Percentiles rank a stretch among this genome's conserved stretches.
phyloP scores from a whole-genome alignment of 1,284 basidiomycete genomes.

The Laetiporus sulphureus region DNA sequence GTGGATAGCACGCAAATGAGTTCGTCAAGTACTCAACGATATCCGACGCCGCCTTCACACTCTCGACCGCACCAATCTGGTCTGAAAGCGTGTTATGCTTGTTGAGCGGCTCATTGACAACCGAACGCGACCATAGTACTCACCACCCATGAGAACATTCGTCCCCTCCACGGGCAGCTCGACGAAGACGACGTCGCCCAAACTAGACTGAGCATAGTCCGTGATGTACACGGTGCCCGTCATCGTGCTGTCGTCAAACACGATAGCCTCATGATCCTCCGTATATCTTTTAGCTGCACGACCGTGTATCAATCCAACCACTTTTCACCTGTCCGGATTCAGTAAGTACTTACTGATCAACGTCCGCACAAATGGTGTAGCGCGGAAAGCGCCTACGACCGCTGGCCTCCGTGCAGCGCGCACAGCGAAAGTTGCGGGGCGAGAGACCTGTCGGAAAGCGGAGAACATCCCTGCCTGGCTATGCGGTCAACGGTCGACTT shows the following conservation, averaged over 20 bases:
- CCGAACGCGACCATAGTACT: slow-evolving; percentile 19
- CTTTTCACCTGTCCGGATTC: not conserved
- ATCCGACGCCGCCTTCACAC: slow-evolving; percentile 96
- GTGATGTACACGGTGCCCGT: slow-evolving; percentile 88
- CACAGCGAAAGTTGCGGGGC: slow-evolving; percentile 19
- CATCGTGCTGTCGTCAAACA: slow-evolving; percentile 75
- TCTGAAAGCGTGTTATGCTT: slow-evolving; percentile 40
- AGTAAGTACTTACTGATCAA: slow-evolving; percentile 30
- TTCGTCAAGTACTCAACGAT: slow-evolving; percentile 53
- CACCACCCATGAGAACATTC: slow-evolving; percentile 75
- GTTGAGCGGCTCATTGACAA: not conserved
- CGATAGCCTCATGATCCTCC: slow-evolving; percentile 86
- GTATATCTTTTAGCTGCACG: slow-evolving; percentile 77
- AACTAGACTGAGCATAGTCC: slow-evolving; percentile 85
- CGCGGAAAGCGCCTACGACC: slow-evolving; percentile 13
- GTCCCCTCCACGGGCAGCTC: slow-evolving; percentile 79
- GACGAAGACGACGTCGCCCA: slow-evolving; percentile 98
- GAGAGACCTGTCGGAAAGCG: slow-evolving; percentile 25
- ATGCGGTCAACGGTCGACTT: not conserved
- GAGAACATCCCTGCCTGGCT: slow-evolving; percentile 17
- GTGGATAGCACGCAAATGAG: slow-evolving; percentile 3
- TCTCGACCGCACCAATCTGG: slow-evolving; percentile 93
- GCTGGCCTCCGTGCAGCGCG: slow-evolving; percentile 19
- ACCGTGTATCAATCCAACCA: not conserved
- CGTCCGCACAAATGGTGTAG: slow-evolving; percentile 25